A percentile compares a stretch with the other conserved stretches of the same genome.
These are phyloP conservation scores for Blastomyces emzantsi DNA, from an alignment of 2,329 filamentous ascomycete species.

Conservation along the genomic window DNA sequence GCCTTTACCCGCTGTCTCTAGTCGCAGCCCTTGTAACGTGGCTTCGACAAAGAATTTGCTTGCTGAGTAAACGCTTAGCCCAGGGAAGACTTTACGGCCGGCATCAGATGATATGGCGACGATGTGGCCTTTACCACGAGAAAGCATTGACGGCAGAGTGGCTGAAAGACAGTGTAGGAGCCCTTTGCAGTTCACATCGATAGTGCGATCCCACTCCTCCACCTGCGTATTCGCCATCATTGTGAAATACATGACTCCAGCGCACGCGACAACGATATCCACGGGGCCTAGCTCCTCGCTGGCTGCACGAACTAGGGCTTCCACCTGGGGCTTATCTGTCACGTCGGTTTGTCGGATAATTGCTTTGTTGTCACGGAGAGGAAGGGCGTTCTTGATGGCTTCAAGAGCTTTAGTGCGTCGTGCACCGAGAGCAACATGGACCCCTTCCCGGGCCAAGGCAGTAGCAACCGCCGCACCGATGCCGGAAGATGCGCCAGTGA, in stretches of 20 bases:
- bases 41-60: conserved; percentile 82
- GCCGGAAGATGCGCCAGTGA: conserved; percentile 72
- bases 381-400: conserved; percentile 53
- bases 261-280: conserved; percentile 71
- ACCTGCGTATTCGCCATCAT: conserved; percentile 70
- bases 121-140: conserved; percentile 60
- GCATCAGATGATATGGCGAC: conserved; percentile 77
- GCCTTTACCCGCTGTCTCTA: conserved; percentile 67
- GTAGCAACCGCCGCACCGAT: conserved; percentile 67
- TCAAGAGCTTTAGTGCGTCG: conserved; percentile 62
- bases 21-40: conserved; percentile 61
- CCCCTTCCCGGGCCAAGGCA: conserved; percentile 61
- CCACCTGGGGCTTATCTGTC: conserved; percentile 56
- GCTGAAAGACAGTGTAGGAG: conserved; percentile 63
- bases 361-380: conserved; percentile 49
- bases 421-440: conserved; percentile 62
- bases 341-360: conserved; percentile 64
- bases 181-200: conserved; percentile 82
- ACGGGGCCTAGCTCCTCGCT: conserved; percentile 57
- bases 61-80: conserved; percentile 71
- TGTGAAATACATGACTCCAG: conserved; percentile 82
- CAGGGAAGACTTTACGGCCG: conserved; percentile 72
- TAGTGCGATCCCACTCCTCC: conserved; percentile 71
- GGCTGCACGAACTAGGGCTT: conserved; percentile 53
- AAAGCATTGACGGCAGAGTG: conserved; percentile 62